Conservation (phyloP, 306 rosid genomes). For the Medicago arabica region DNA sequence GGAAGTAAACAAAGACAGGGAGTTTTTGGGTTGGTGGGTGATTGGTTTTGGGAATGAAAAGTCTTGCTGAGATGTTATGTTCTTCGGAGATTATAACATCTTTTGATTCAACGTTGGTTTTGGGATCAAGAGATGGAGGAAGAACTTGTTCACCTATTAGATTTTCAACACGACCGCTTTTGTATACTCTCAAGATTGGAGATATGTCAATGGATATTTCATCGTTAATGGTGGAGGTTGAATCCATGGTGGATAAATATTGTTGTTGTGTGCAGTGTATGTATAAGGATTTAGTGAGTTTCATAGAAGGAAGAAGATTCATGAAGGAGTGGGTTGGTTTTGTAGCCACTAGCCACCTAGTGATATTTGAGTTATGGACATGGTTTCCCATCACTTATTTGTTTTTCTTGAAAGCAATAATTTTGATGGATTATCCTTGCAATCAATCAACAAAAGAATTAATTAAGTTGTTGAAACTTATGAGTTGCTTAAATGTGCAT, state of each 20-base stretch:
- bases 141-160: constrained; percentile 45
- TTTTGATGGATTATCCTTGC: too few species aligned
- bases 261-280: neutral
- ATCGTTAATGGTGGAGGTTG: neutral
- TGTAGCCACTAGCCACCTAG: too few species aligned
- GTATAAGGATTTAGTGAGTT: too few species aligned
- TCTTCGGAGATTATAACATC: constrained; percentile 65
- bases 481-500: too few species aligned
- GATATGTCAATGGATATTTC: constrained; percentile 44
- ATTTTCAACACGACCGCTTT: constrained; percentile 64
- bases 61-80: constrained; percentile 57
- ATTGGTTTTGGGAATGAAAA: constrained; percentile 57
- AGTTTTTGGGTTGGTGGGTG: constrained; percentile 49
- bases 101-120: constrained; percentile 66
- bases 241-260: neutral
- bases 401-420: too few species aligned
- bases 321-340: too few species aligned
- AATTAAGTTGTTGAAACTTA: too few species aligned
- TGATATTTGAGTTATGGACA: too few species aligned
- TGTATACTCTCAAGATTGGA: constrained; percentile 64
- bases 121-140: constrained; percentile 55
- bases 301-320: neutral
- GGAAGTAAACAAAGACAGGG: constrained; percentile 69
- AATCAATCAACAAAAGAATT: too few species aligned
- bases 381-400: too few species aligned